Percentiles rank a stretch among this genome's conserved stretches.
Conservation (phyloP, 805 yeast genomes). For the Kuraishia molischiana region DNA sequence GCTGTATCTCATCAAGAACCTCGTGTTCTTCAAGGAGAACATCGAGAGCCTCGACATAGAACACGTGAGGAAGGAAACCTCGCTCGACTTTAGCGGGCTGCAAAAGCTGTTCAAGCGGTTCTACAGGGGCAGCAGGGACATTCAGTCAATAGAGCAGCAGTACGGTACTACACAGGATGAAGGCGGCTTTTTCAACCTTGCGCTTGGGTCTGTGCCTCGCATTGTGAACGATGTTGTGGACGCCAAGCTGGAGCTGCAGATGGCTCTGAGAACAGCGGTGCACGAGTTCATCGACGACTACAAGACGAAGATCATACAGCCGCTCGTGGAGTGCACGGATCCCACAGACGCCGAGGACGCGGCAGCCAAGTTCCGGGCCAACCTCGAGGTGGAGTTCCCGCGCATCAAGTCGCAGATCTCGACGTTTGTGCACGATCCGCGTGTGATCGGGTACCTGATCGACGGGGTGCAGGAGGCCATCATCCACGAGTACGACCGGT, state of each 20-base stretch:
- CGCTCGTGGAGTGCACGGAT: slow-evolving; percentile 21
- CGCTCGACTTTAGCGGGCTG: slow-evolving; percentile 76
- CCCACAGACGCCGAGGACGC: slow-evolving; percentile 6
- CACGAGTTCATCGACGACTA: slow-evolving; percentile 58
- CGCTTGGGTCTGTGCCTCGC: slow-evolving; percentile 60
- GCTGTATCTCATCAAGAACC: slow-evolving; percentile 61
- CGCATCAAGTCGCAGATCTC: slow-evolving; percentile 40
- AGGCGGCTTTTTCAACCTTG: slow-evolving; percentile 11
- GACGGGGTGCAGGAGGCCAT: slow-evolving; percentile 61
- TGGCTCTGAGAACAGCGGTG: slow-evolving; percentile 62
- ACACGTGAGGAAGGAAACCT: slow-evolving; percentile 58
- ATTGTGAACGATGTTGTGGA: slow-evolving; percentile 79
- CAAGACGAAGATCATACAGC: slow-evolving; percentile 35
- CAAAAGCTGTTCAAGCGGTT: slow-evolving; percentile 28
- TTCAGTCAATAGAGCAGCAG: slow-evolving; percentile 9
- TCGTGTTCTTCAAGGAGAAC: slow-evolving; percentile 61
- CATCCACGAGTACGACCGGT: slow-evolving; percentile 45
- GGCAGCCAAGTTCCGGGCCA: slow-evolving; percentile 31
- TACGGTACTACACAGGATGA: slow-evolving; percentile 9
- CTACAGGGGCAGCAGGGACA: slow-evolving; percentile 16
- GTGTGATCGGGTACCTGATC: slow-evolving; percentile 39
- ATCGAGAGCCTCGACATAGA: slow-evolving; percentile 73
- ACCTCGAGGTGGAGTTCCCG: slow-evolving; percentile 46
- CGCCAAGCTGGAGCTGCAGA: slow-evolving; percentile 60
- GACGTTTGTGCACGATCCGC: slow-evolving; percentile 45